Evolutionary conservation across 805 yeast genomes (phyloP).

Genomic region (Sugiyamaella boreocaroliniensis): DNA sequence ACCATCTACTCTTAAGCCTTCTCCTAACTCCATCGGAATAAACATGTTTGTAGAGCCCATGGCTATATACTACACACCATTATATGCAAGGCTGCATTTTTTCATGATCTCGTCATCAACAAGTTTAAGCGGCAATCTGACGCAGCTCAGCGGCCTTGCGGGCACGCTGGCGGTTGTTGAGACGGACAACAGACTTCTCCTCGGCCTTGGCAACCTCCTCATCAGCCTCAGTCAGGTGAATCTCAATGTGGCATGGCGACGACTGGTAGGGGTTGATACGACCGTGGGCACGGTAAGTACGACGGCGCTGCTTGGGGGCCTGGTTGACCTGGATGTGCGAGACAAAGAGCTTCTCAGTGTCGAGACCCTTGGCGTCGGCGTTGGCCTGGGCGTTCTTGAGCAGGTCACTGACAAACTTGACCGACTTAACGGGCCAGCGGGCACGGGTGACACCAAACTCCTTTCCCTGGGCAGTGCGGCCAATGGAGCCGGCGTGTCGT

Average conservation of each 20-base stretch:
- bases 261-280: constrained; percentile 99
- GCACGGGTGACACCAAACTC: constrained; percentile 99
- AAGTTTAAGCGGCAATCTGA: constrained; percentile 49
- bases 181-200: constrained; percentile 60
- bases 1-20: background rate
- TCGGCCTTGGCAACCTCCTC: constrained; percentile 90
- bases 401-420: constrained; percentile 89
- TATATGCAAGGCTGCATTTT: background rate
- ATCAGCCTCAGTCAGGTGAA: constrained; percentile 89
- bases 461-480: constrained; percentile 99
- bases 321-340: constrained; percentile 99
- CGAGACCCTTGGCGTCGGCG: constrained; percentile 99
- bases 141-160: constrained; percentile 85
- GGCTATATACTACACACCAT: background rate
- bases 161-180: constrained; percentile 87
- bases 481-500: constrained; percentile 92
- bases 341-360: constrained; percentile 85
- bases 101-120: background rate
- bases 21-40: background rate
- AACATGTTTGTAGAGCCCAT: background rate
- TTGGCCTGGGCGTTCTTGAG: constrained; percentile 97
- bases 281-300: constrained; percentile 99
- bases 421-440: constrained; percentile 99
- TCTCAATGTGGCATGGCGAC: constrained; percentile 97
- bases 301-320: constrained; percentile 99